A percentile compares a stretch with the other conserved stretches of the same genome.
Conservation (phyloP, 73 alveolate species). For the Paramecium caudatum region DNA sequence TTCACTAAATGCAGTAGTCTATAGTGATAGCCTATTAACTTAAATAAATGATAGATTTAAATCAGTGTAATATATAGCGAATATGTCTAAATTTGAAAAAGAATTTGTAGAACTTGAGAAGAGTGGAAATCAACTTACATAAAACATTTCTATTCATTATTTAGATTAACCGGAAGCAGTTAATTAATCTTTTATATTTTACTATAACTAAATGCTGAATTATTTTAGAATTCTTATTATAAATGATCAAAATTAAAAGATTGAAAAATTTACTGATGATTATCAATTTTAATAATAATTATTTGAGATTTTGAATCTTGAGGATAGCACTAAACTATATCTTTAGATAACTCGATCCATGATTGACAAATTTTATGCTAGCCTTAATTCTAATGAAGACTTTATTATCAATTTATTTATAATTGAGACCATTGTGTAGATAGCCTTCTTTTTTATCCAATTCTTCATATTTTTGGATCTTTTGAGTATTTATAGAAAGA, state of each 20-base stretch:
- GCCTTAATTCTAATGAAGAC: background rate
- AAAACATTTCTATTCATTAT: background rate
- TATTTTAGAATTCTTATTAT: background rate
- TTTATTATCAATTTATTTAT: constrained; percentile 9
- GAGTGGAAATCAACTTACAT: background rate
- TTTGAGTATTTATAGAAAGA: background rate
- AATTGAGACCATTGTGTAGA: background rate
- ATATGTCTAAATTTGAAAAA: background rate
- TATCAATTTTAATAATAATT: background rate
- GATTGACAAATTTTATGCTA: constrained; percentile 1
- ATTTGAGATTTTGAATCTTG: background rate
- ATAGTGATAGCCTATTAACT: background rate
- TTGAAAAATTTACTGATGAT: background rate
- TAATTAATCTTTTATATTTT: background rate
- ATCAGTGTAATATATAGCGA: background rate
- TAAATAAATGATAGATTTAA: background rate
- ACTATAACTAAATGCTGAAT: background rate
- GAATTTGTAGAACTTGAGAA: background rate
- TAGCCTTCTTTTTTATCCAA: background rate
- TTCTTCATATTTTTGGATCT: background rate
- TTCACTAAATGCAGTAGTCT: background rate
- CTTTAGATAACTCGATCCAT: background rate
- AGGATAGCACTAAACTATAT: background rate
- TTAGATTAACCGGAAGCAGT: background rate
- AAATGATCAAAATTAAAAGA: background rate